A percentile compares a stretch with the other conserved stretches of the same genome.
Evolutionary conservation across 2,329 filamentous ascomycete species (phyloP).

Genomic region (Macrophomina phaseolina): DNA sequence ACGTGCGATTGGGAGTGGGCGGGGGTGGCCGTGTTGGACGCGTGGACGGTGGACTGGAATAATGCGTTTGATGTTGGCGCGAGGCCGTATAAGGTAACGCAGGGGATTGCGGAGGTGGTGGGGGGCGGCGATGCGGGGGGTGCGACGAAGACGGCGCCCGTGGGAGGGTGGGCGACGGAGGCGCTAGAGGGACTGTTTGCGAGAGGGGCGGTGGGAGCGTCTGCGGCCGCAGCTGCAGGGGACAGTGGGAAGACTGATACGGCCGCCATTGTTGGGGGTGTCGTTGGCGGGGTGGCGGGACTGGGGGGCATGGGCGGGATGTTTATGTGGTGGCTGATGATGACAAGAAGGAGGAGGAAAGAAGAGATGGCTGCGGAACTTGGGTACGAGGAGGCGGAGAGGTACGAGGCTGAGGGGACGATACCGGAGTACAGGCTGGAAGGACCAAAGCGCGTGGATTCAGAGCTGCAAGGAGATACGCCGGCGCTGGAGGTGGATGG

Average conservation of each 20-base stretch:
- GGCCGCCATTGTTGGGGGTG: slow-evolving; percentile 26
- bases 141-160: slow-evolving; percentile 22
- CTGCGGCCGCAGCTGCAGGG: neutral
- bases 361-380: neutral
- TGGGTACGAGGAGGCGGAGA: neutral
- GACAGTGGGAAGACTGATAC: neutral
- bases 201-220: neutral
- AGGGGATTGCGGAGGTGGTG: slow-evolving; percentile 16
- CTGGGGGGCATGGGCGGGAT: neutral
- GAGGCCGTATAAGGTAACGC: neutral
- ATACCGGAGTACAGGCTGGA: neutral
- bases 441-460: neutral
- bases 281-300: slow-evolving; percentile 23
- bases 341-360: neutral
- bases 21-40: slow-evolving; percentile 31
- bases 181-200: neutral
- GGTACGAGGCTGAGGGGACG: neutral
- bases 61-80: neutral
- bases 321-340: too few species aligned
- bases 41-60: slow-evolving; percentile 31
- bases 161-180: slow-evolving; percentile 6
- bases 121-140: neutral
- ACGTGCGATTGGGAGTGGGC: slow-evolving; percentile 33
- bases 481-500: neutral
- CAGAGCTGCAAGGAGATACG: neutral